Evolutionary conservation across 345 rosid genomes (phyloP).

Genomic region (Salix purpurea): DNA sequence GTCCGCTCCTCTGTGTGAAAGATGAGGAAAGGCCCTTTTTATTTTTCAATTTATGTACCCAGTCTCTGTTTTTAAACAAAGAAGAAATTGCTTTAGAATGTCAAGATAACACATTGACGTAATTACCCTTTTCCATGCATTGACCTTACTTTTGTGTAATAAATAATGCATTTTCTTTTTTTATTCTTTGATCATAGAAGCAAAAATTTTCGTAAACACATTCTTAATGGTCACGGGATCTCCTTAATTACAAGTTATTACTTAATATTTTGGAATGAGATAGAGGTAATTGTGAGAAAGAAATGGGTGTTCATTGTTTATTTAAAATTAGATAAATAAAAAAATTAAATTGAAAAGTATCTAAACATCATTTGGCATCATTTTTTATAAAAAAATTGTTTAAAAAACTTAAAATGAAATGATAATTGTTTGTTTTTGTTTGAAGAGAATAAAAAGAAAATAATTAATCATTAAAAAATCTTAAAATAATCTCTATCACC

Average conservation of each 20-base stretch:
- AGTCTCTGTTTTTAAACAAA: background rate
- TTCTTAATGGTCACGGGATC: too few relatives aligned
- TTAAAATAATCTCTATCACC: too few relatives aligned
- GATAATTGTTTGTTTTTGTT: too few relatives aligned
- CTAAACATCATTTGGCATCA: too few relatives aligned
- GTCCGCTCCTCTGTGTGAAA: background rate
- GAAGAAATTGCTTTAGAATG: background rate
- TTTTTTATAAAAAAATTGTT: too few relatives aligned
- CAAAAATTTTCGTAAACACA: too few relatives aligned
- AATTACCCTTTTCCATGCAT: background rate
- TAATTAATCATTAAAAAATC: too few relatives aligned
- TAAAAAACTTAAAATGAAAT: too few relatives aligned
- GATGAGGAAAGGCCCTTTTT: background rate
- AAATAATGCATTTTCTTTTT: background rate
- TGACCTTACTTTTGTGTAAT: background rate
- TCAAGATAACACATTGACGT: background rate
- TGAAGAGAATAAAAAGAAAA: too few relatives aligned
- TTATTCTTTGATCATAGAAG: too few relatives aligned
- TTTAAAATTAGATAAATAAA: background rate
- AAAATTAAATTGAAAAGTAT: background rate
- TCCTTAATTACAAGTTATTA: background rate
- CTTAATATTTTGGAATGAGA: background rate
- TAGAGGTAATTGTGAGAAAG: background rate
- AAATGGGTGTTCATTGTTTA: background rate
- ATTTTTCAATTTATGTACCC: background rate